These are phyloP conservation scores for Aspergillus terreus DNA, from an alignment of 2,329 filamentous ascomycete genomes.

Conservation along the genomic window DNA sequence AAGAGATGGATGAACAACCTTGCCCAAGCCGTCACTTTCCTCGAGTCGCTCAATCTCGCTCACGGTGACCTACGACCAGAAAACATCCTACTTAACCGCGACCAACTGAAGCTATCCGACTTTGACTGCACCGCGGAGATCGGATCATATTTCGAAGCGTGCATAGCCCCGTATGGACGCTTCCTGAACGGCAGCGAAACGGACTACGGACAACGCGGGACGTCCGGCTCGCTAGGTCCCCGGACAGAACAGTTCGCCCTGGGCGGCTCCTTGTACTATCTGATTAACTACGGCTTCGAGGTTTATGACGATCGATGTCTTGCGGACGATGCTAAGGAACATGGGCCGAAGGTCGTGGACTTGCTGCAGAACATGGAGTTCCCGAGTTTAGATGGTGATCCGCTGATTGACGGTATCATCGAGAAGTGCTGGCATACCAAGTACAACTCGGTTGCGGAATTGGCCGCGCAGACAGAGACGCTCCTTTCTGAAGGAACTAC, in stretches of 20 bases:
- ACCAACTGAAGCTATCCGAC: constrained; percentile 25
- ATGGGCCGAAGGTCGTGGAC: constrained; percentile 18
- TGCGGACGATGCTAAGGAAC: constrained; percentile 20
- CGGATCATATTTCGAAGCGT: constrained; percentile 23
- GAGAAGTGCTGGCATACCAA: constrained; percentile 20
- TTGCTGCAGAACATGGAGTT: constrained; percentile 24
- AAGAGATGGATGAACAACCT: constrained; percentile 31
- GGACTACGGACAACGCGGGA: constrained; percentile 16
- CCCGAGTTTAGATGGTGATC: constrained; percentile 22
- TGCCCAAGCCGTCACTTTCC: constrained; percentile 28
- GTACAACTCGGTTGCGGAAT: constrained; percentile 14
- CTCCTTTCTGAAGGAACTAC: constrained; percentile 4
- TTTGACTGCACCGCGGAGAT: constrained; percentile 27
- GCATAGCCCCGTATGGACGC: constrained; percentile 20
- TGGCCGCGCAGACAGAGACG: constrained; percentile 12
- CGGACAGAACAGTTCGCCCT: constrained; percentile 30
- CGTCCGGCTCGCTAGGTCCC: constrained; percentile 20
- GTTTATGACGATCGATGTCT: constrained; percentile 26
- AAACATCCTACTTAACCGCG: constrained; percentile 28
- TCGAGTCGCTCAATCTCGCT: constrained; percentile 30
- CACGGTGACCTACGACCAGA: constrained; percentile 31
- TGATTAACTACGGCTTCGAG: constrained; percentile 30
- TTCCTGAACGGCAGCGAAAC: constrained; percentile 20
- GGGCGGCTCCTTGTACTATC: constrained; percentile 29
- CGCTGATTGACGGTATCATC: constrained; percentile 11